Conservation (phyloP, 805 yeast species). For the Metschnikowia gruessii region DNA sequence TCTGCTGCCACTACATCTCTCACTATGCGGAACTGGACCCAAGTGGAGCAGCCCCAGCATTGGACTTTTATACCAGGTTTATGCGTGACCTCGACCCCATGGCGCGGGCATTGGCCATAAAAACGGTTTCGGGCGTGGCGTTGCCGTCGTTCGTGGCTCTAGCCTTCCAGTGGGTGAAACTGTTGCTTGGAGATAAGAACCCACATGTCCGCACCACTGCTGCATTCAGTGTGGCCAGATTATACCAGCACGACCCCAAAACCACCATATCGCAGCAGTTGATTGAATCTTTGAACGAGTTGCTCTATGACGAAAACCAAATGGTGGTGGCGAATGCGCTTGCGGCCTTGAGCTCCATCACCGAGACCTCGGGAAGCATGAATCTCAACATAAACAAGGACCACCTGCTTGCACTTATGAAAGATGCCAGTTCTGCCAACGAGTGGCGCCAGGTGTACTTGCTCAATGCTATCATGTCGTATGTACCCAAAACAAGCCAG, state of each 20-base stretch:
- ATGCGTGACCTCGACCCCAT: constrained; percentile 45
- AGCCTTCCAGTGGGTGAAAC: constrained; percentile 40
- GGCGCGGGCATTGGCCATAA: constrained; percentile 58
- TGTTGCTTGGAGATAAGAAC: constrained; percentile 44
- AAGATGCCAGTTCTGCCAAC: constrained; percentile 36
- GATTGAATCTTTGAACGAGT: constrained; percentile 47
- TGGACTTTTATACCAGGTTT: constrained; percentile 56
- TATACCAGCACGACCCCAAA: constrained; percentile 54
- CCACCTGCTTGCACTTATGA: constrained; percentile 38
- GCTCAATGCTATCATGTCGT: constrained; percentile 61
- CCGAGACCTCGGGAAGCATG: constrained; percentile 52
- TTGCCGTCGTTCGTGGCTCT: constrained; percentile 49
- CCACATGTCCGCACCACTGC: constrained; percentile 67
- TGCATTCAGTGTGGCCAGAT: constrained; percentile 62
- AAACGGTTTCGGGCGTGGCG: constrained; percentile 61
- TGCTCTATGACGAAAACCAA: constrained; percentile 55
- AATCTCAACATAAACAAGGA: constrained; percentile 51
- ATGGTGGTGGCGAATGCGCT: constrained; percentile 69
- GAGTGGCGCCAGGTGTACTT: constrained; percentile 77
- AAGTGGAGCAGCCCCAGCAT: constrained; percentile 50
- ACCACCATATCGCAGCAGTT: constrained; percentile 44
- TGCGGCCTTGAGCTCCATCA: constrained; percentile 61
- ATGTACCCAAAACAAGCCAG: constrained; percentile 64
- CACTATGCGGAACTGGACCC: constrained; percentile 61
- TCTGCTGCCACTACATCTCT: constrained; percentile 65